Base-by-base conservation (phyloP, 768 basidiomycete genomes). In the Cantharellus anzutake region DNA sequence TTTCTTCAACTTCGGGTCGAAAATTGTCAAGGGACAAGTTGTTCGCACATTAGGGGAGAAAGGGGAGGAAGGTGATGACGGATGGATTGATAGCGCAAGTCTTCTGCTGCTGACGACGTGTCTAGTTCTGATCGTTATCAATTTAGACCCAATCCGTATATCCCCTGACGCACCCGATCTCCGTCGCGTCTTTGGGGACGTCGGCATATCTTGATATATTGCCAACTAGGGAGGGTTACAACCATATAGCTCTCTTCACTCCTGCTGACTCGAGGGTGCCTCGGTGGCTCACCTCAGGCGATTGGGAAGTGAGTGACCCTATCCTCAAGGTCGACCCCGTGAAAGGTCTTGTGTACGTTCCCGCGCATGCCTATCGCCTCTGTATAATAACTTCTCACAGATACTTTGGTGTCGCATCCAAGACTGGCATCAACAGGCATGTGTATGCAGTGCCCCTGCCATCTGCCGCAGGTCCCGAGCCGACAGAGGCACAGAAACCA, bases 161-260 rank as follows among this genome's bases (percentile, higher is more conserved):
- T 62, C 77, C 80, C 0, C 71, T 87, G 20, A 77, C 20, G 60
- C 68, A 11, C 66, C 57, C 62, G 53, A 37, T 11, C 42, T 59
- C 44, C 52, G 65, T 82, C 40, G 72, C 72, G 50, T 68, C 69
- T 7, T 68, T 69, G 3, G 74, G 74, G 42, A 70, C 73, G 4
- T 71, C 77, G 37, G 86, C 86, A 14, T 99, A 98, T 70, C 77
- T 99, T 56, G 96, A 99, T 69, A 77, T 99, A 62, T 79, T 93
- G 3, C 90, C 94, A 4, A 81, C 78, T 39, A 65, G 73, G 35
- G 80, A 86, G 3, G 96, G 96, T 0, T 97, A 77, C 73, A 84
- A 88, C 64, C 94, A 98, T 67, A 82, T 99, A 66, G 96, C 94
- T 0, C 76, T 92, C 40, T 99, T 93, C 74, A 83, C 78, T 63